A percentile compares a stretch with the other conserved stretches of the same genome.
phyloP scores from a whole-genome alignment of 345 rosid species.

The Brassica carinata region DNA sequence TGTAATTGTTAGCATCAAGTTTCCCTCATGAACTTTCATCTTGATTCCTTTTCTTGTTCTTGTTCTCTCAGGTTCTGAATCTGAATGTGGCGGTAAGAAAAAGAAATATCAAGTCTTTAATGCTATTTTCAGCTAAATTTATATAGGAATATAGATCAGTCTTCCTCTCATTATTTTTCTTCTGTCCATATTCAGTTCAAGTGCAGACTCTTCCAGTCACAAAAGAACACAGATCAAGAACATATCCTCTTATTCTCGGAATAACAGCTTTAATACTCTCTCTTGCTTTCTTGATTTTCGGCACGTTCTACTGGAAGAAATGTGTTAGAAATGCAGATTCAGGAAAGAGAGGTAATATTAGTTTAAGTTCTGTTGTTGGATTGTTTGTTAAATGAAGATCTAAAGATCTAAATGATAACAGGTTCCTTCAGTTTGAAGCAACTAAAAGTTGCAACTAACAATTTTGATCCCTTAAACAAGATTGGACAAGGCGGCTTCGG shows the following conservation, averaged over 20 bases:
- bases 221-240: slow-evolving; percentile 18
- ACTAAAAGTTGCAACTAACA: slow-evolving; percentile 40
- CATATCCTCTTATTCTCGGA: slow-evolving; percentile 30
- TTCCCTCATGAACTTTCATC: not conserved
- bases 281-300: slow-evolving; percentile 37
- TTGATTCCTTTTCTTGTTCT: not conserved
- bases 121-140: not conserved
- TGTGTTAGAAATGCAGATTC: not conserved
- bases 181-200: slow-evolving; percentile 4
- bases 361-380: not conserved
- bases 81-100: slow-evolving; percentile 41
- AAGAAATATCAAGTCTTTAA: not conserved
- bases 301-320: slow-evolving; percentile 44
- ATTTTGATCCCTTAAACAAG: slow-evolving; percentile 42
- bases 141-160: not conserved
- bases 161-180: not conserved
- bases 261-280: slow-evolving; percentile 36
- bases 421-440: slow-evolving; percentile 42
- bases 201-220: slow-evolving; percentile 5
- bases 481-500: slow-evolving; percentile 54
- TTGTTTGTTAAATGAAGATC: not conserved
- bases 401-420: slow-evolving; percentile 9
- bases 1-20: not conserved
- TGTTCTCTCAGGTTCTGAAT: slow-evolving; percentile 33
- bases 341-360: slow-evolving; percentile 13